Base-by-base conservation (phyloP, 2,329 filamentous ascomycete genomes). In the Penicillium sp. region DNA sequence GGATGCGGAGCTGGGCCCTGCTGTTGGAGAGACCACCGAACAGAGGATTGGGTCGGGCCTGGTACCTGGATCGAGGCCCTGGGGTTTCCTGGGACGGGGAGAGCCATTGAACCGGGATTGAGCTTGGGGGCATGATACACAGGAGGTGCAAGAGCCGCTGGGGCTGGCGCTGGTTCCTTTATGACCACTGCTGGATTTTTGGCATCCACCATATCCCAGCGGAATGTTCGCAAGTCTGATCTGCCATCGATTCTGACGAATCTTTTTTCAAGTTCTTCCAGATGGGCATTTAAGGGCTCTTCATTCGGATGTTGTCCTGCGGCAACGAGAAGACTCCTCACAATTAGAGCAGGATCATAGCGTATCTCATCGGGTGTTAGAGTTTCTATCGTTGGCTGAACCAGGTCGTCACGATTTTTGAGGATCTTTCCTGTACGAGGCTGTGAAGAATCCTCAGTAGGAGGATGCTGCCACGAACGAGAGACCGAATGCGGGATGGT, bases 341-440 rank as follows among this genome's bases (percentile, higher is more conserved):
- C 85, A 55, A 88, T 85, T 0, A 83, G 88, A 42, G 79, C 77
- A 1, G 81, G 77, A 62, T 88, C 79, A 63, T 88, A 88, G 14
- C 70, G 76, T 5, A 76, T 76, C 55, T 80, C 81, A 24, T 76
- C 54, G 5, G 73, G 55, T 3, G 73, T 72, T 46, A 78, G 69
- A 22, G 58, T 57, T 46, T 64, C 61, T 3, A 72, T 65, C 14
- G 86, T 63, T 0, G 74, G 72, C 57, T 79, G 73, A 4, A 80
- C 77, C 34, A 81, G 63, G 43, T 72, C 65, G 50, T 59, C 4
- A 57, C 72, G 64, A 57, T 65, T 48, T 61, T 67, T 64, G 45
- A 75, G 38, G 66, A 42, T 11, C 46, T 39, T 45, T 36, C 49
- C 62, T 47, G 57, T n/a, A n/a, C n/a, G 34, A n/a, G 13, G 14